These are phyloP conservation scores for Lactifluus subvellereus DNA, from an alignment of 768 basidiomycete genomes.

Conservation along the genomic window DNA sequence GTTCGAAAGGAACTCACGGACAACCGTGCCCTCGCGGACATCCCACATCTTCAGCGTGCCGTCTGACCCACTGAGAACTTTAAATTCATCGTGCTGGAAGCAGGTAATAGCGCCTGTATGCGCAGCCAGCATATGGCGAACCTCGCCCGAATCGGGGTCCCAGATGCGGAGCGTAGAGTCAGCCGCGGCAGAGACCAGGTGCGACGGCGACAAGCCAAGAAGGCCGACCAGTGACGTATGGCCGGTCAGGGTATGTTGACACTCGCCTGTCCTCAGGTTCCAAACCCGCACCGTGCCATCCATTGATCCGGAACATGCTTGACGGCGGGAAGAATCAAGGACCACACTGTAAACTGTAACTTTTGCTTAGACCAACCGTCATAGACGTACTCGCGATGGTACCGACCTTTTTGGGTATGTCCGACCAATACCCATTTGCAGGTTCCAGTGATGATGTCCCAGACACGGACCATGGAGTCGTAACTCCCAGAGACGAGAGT, in stretches of 20 bases:
- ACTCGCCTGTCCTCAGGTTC: conserved; percentile 79
- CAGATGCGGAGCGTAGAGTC: conserved; percentile 93
- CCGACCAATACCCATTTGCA: conserved; percentile 79
- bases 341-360: conserved; percentile 88
- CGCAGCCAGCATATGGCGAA: conserved; percentile 76
- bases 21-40: conserved; percentile 75
- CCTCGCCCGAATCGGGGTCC: conserved; percentile 81
- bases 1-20: conserved; percentile 83
- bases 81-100: conserved; percentile 98
- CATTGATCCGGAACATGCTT: conserved; percentile 97
- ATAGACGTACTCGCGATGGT: not conserved
- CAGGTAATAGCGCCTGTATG: conserved; percentile 99
- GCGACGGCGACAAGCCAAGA: conserved; percentile 80
- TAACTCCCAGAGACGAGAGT: conserved; percentile 94
- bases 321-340: conserved; percentile 76
- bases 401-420: conserved; percentile 85
- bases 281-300: conserved; percentile 96
- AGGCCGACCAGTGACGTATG: conserved; percentile 95
- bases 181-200: conserved; percentile 92
- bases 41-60: conserved; percentile 99
- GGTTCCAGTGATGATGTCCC: conserved; percentile 83
- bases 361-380: conserved; percentile 10
- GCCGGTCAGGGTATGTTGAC: conserved; percentile 74
- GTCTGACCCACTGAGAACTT: conserved; percentile 91
- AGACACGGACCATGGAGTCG: conserved; percentile 90